Conservation (phyloP, 768 basidiomycete species). For the Hygrocybe punicea region DNA sequence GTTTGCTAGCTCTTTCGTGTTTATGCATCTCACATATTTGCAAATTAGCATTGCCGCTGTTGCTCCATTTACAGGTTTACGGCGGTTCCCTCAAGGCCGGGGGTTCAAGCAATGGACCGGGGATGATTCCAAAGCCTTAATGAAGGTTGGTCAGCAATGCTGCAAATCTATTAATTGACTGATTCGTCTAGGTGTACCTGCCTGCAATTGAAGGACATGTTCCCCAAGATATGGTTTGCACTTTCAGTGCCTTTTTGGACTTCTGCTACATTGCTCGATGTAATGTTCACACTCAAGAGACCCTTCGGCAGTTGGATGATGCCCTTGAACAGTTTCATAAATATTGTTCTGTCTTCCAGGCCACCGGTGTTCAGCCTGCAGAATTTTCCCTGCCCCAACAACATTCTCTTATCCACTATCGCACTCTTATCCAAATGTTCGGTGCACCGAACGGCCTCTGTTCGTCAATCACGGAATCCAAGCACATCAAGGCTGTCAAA, state of each 20-base stretch:
- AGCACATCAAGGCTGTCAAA: constrained; percentile 27
- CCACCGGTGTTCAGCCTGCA: neutral
- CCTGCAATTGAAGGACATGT: constrained; percentile 20
- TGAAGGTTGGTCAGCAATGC: constrained; percentile 5
- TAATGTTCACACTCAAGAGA: constrained; percentile 7
- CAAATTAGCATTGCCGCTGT: constrained; percentile 6
- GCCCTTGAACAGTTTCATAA: neutral
- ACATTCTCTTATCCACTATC: constrained; percentile 14
- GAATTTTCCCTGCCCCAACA: neutral
- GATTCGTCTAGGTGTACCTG: constrained; percentile 17
- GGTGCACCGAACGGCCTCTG: constrained; percentile 22
- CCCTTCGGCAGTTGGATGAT: neutral
- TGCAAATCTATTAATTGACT: neutral
- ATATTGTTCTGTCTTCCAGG: constrained; percentile 27
- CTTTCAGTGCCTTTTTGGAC: constrained; percentile 19
- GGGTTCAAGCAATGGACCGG: constrained; percentile 13
- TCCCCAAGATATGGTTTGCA: constrained; percentile 13
- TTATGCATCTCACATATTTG: neutral
- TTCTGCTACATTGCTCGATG: constrained; percentile 24
- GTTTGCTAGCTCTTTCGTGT: constrained; percentile 4
- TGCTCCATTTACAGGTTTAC: constrained; percentile 9
- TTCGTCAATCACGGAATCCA: constrained; percentile 24
- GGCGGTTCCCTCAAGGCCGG: constrained; percentile 8
- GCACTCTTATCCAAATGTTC: constrained; percentile 13
- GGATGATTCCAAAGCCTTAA: constrained; percentile 12